Evolutionary conservation across 352 stramenopile genomes (phyloP).

Genomic region (Saprolegnia parasitica): DNA sequence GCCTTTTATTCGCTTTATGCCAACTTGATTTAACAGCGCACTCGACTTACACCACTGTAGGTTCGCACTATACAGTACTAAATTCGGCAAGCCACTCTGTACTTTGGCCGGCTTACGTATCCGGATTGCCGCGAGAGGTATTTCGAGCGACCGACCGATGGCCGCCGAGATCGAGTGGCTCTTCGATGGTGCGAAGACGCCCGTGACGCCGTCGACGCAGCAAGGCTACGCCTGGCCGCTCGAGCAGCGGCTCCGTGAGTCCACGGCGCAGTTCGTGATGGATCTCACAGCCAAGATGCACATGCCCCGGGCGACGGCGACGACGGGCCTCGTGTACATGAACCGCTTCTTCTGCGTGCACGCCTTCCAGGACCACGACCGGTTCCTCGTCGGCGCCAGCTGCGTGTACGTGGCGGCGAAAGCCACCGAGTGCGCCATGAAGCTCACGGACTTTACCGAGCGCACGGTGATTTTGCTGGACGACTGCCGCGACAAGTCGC

Average conservation of each 20-base stretch:
- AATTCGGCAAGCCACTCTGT: too few relatives aligned
- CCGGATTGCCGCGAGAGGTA: background rate
- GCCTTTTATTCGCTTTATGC: too few relatives aligned
- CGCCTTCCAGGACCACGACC: slow-evolving; percentile 70
- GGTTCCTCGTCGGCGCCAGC: slow-evolving; percentile 68
- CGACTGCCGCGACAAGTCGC: slow-evolving; percentile 54
- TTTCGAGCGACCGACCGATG: background rate
- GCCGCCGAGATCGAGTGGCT: slow-evolving; percentile 5
- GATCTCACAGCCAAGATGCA: slow-evolving; percentile 57
- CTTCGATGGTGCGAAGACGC: background rate
- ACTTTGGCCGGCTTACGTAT: slow-evolving; percentile 1
- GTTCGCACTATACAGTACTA: too few relatives aligned
- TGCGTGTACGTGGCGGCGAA: slow-evolving; percentile 75
- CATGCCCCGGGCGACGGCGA: slow-evolving; percentile 49
- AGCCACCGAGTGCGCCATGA: slow-evolving; percentile 71
- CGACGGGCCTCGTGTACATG: slow-evolving; percentile 61
- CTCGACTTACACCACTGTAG: too few relatives aligned
- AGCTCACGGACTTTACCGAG: slow-evolving; percentile 72
- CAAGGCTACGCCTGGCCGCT: background rate
- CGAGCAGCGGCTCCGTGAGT: slow-evolving; percentile 57
- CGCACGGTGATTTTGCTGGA: slow-evolving; percentile 63
- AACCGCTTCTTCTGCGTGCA: slow-evolving; percentile 79
- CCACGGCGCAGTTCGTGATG: slow-evolving; percentile 62
- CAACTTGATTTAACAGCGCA: too few relatives aligned
- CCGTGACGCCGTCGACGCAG: slow-evolving; percentile 4